phyloP scores from a whole-genome alignment of 495 filamentous ascomycete genomes.

The Lophiotrema nucula region DNA sequence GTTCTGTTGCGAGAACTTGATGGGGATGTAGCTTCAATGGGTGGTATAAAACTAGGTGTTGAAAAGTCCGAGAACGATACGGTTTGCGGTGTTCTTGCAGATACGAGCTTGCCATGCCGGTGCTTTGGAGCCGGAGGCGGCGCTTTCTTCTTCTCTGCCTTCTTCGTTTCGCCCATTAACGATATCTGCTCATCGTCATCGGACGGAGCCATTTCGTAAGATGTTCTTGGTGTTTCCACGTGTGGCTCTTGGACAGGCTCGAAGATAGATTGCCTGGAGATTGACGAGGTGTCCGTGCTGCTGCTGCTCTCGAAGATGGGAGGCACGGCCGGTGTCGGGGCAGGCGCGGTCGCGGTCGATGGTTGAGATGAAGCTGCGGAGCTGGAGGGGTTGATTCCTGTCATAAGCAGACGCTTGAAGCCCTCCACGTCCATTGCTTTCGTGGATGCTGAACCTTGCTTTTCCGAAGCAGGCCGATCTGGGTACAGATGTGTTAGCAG shows the following conservation, averaged over 20 bases:
- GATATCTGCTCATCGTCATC: slow-evolving; percentile 37
- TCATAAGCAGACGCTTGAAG: slow-evolving; percentile 43
- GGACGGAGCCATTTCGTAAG: slow-evolving; percentile 34
- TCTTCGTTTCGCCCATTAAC: slow-evolving; percentile 30
- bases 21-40: background rate
- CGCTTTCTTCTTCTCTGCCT: slow-evolving; percentile 32
- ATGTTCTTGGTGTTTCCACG: slow-evolving; percentile 39
- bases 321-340: slow-evolving; percentile 1
- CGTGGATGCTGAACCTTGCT: background rate
- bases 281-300: slow-evolving; percentile 43
- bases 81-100: slow-evolving; percentile 35
- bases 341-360: slow-evolving; percentile 7
- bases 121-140: slow-evolving; percentile 38
- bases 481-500: background rate
- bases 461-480: slow-evolving; percentile 26
- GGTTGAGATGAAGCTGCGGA: background rate
- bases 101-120: slow-evolving; percentile 36
- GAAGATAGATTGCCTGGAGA: slow-evolving; percentile 42
- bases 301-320: slow-evolving; percentile 38
- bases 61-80: slow-evolving; percentile 43
- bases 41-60: background rate
- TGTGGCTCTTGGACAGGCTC: slow-evolving; percentile 37
- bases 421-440: slow-evolving; percentile 40
- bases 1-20: slow-evolving; percentile 14
- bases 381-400: slow-evolving; percentile 29